Base-by-base conservation (phyloP, 169 alveolate species). In the Toxoplasma gondii region DNA sequence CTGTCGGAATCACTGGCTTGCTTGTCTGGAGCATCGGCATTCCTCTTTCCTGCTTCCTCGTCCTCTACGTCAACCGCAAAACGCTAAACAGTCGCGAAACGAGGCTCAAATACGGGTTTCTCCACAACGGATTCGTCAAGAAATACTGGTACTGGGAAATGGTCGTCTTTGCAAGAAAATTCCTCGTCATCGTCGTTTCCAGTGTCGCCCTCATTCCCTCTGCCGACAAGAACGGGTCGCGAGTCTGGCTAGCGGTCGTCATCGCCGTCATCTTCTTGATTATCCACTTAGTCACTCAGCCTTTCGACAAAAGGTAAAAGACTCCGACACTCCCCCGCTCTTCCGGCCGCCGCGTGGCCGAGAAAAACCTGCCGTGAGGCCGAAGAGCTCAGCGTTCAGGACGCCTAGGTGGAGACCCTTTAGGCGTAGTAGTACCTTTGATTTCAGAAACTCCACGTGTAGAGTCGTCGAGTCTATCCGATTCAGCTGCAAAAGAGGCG, bases 111-210 rank as follows among this genome's bases (percentile, higher is more conserved):
- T 97, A 96, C 90, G 98, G 98, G 54, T 97, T 97, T 91, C 91
- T 97, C 64, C 98, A 97, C 96, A 97, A 97, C 88, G 98, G 98
- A 4, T 97, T 96, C 96, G 94, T 95, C 88, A 96, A 95, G 69
- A 96, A 94, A 53, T 97, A 93, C 96, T 97, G 98, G 98, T 97
- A 93, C 95, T 97, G 98, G 98, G 98, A 97, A 92, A 94, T 96
- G 34, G 94, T 97, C 36, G 98, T 97, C 92, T 97, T 97, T 96
- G 94, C 97, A 29, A 90, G 98, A 34, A 97, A 97, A 83, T 91
- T 97, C 91, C 64, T 96, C 83, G 97, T 97, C 31, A 96, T 97
- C 43, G 96, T 97, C 67, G 96, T 96, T 80, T 97, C 97, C 70
- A 96, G 97, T 54, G 96, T 97, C 70, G 97, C 95, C 70, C 58